Evolutionary conservation across 164 flowering plant species (phyloP).

Genomic region (Nelumbo lutea): DNA sequence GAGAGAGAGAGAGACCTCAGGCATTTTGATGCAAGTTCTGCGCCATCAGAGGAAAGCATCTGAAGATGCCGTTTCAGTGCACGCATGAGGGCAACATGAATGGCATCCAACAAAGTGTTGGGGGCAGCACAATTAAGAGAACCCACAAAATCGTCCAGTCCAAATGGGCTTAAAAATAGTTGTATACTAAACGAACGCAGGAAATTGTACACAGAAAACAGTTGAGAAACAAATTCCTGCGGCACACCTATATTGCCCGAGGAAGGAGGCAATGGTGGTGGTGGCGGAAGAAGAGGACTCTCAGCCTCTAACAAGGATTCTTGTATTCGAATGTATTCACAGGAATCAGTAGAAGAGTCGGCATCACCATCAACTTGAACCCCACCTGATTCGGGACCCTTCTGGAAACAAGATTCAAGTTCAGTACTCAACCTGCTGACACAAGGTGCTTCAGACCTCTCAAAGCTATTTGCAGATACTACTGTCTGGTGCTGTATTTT

Average conservation of each 20-base stretch:
- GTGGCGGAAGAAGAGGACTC: constrained; percentile 26
- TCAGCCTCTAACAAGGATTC: constrained; percentile 26
- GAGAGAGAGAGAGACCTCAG: constrained; percentile 52
- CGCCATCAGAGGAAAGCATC: constrained; percentile 57
- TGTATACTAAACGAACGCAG: constrained; percentile 71
- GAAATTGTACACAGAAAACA: constrained; percentile 76
- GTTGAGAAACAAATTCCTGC: constrained; percentile 65
- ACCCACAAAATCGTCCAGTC: constrained; percentile 89
- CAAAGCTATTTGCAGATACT: constrained; percentile 11
- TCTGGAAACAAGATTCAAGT: constrained; percentile 12
- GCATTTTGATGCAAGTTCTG: constrained; percentile 61
- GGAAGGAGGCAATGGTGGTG: constrained; percentile 66
- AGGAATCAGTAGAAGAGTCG: constrained; percentile 57
- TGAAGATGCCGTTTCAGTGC: constrained; percentile 54
- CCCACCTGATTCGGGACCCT: constrained; percentile 21
- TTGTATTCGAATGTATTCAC: constrained; percentile 31
- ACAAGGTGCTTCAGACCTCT: constrained; percentile 20
- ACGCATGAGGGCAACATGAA: constrained; percentile 76
- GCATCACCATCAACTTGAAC: constrained; percentile 30
- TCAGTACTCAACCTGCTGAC: constrained; percentile 27
- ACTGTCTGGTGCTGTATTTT: constrained; percentile 6
- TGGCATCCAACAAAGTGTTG: constrained; percentile 70
- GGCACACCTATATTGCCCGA: constrained; percentile 77
- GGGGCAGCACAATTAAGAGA: constrained; percentile 52
- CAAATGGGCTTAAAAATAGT: constrained; percentile 72